A percentile compares a stretch with the other conserved stretches of the same genome.
These are phyloP conservation scores for Pseudogymnoascus sp. DNA, from an alignment of 2,329 filamentous ascomycete genomes.

Conservation along the genomic window DNA sequence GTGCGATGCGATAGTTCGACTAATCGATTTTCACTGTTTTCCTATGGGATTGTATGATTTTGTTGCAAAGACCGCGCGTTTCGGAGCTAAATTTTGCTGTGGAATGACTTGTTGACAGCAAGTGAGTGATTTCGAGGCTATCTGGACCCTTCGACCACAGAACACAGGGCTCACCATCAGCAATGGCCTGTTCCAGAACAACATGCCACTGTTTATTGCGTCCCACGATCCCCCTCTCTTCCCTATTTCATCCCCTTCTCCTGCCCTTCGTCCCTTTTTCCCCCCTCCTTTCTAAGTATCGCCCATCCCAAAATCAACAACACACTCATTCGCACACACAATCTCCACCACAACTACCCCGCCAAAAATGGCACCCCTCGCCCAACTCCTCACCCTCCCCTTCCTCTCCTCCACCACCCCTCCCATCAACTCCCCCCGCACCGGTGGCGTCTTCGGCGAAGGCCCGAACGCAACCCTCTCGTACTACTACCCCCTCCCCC, in stretches of 20 bases:
- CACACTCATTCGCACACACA: neutral
- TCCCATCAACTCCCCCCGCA: neutral
- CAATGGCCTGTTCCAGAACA: neutral
- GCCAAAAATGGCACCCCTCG: neutral
- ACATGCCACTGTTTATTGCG: neutral
- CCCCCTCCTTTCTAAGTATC: neutral
- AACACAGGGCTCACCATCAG: neutral
- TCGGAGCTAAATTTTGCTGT: neutral
- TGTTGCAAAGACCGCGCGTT: neutral
- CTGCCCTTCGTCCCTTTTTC: neutral
- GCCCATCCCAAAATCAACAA: neutral
- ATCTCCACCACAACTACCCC: neutral
- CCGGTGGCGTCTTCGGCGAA: neutral
- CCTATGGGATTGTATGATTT: neutral
- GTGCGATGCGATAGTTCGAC: slow-evolving; percentile 5
- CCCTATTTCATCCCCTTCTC: neutral
- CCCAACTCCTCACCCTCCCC: neutral
- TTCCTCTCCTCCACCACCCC: neutral
- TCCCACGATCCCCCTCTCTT: neutral
- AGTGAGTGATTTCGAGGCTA: neutral
- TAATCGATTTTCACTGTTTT: neutral
- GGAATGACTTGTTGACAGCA: neutral
- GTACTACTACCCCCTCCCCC: neutral
- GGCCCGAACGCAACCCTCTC: neutral
- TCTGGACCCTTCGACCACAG: neutral